A percentile compares a stretch with the other conserved stretches of the same genome.
Conservation (phyloP, 192 early-diverging fungal genomes). For the Endogone sp. region DNA sequence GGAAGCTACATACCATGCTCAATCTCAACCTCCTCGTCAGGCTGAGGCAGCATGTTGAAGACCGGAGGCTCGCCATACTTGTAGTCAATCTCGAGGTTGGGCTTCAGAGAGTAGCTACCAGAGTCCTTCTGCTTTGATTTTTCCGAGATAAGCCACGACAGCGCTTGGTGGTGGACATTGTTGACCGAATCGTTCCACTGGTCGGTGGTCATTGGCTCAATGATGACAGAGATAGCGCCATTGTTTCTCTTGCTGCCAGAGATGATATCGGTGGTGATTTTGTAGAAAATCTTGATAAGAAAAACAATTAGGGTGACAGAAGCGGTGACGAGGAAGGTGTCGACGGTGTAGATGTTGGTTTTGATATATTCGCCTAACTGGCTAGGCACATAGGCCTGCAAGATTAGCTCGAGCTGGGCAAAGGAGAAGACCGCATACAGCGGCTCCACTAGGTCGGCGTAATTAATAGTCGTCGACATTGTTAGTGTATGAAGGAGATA, state of each 20-base stretch:
- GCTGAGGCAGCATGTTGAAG: slow-evolving; percentile 24
- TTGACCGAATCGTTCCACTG: slow-evolving; percentile 22
- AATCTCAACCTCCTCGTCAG: slow-evolving; percentile 2
- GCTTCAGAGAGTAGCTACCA: slow-evolving; percentile 16
- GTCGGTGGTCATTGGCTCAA: slow-evolving; percentile 18
- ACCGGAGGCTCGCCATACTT: slow-evolving; percentile 19
- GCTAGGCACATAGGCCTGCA: slow-evolving; percentile 23
- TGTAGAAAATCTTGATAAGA: slow-evolving; percentile 12
- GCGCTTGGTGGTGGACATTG: slow-evolving; percentile 25
- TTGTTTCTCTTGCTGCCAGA: neutral
- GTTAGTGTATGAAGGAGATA: neutral
- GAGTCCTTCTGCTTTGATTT: slow-evolving; percentile 10
- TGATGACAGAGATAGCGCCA: slow-evolving; percentile 15
- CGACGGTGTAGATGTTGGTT: slow-evolving; percentile 25
- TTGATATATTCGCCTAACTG: slow-evolving; percentile 14
- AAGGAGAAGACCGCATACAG: slow-evolving; percentile 17
- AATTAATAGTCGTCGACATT: neutral
- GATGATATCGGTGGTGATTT: neutral
- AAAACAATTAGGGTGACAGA: slow-evolving; percentile 17
- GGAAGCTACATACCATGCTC: slow-evolving; percentile 16
- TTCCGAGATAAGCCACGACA: slow-evolving; percentile 19
- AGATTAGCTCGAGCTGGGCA: slow-evolving; percentile 19
- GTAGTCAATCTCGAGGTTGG: slow-evolving; percentile 13
- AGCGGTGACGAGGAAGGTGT: slow-evolving; percentile 23
- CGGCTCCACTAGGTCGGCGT: slow-evolving; percentile 2